Evolutionary conservation across 352 stramenopile species (phyloP), one percentile per base, ranked within the genome.

Genomic region (Globisporangium ultimum): DNA sequence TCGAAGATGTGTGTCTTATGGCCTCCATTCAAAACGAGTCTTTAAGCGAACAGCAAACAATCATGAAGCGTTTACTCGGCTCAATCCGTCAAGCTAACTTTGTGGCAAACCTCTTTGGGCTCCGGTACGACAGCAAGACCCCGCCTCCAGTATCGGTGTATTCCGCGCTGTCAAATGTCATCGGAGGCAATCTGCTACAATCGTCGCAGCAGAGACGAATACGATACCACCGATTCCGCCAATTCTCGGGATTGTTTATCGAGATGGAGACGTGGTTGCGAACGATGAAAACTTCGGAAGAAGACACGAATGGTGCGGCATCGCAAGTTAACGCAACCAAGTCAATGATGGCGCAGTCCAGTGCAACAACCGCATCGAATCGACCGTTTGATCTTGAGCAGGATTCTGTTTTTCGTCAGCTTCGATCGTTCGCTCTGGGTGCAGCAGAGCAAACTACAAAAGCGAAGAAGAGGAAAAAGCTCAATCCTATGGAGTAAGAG

Each of bases 401-500:
- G 14, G 53, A 38, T 56, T 54, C 58, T 41, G 63, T 52, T 20
- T 54, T 74, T 28, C 70, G 54, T 10, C 78, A 88, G 57, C 42
- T 88, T n/a, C 54, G 40, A 13, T 50, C 58, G 18, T 28, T 40
- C 12, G 20, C 14, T n/a, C 10, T 50, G 38, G 36, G 7, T 10
- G 21, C 1, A 20, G 18, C 41, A 53, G 36, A 14, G 21, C 48
- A 50, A 2, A 5, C 4, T 5, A 36, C 28, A 10, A 68, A 65
- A 17, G 34, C 24, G 24, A 62, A 24, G 3, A 58, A 59, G 15
- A 24, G 24, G 34, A 61, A 58, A 40, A 76, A 59, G 22, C 42
- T 81, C 32, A 72, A 88, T 34, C 74, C 72, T 2, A 85, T 85
- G 66, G 82, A 84, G 78, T 88, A 72, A 43, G 76, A 70, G 34